phyloP scores from a whole-genome alignment of 2,329 filamentous ascomycete genomes.

The Aspergillus floridensis region DNA sequence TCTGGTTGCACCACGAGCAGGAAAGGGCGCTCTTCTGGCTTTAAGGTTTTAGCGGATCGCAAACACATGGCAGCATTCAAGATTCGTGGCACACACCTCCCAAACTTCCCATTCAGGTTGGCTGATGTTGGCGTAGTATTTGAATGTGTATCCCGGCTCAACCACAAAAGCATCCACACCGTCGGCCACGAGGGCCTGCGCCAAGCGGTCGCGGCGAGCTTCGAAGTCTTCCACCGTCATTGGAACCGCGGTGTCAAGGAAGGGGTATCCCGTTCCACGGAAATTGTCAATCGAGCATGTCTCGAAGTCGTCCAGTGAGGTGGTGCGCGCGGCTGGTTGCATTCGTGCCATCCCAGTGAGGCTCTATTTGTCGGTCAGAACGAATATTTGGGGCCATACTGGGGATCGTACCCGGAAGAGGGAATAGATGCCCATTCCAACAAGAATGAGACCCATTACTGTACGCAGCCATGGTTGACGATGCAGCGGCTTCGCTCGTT shows the following conservation, averaged over 20 bases:
- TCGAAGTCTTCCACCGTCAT: constrained; percentile 55
- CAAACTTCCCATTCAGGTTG: constrained; percentile 63
- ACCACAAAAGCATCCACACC: constrained; percentile 58
- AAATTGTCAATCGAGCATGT: constrained; percentile 56
- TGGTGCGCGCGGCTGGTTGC: no score
- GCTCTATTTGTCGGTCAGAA: no score
- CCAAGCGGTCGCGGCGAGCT: constrained; percentile 55
- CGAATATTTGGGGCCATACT: no score
- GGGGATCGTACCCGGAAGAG: no score
- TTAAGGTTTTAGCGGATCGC: neutral
- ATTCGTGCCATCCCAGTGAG: no score
- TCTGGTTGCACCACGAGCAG: constrained; percentile 58
- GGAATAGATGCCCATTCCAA: no score
- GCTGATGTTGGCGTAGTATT: constrained; percentile 63
- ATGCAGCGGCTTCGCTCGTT: no score
- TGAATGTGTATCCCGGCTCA: constrained; percentile 64
- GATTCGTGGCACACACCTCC: constrained; percentile 35
- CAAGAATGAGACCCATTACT: no score
- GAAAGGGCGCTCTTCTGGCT: constrained; percentile 63
- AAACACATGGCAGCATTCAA: neutral
- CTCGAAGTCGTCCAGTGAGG: constrained; percentile 27
- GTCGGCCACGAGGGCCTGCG: constrained; percentile 52
- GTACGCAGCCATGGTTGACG: no score
- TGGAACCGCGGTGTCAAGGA: constrained; percentile 40
- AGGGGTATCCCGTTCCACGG: constrained; percentile 26